Base-by-base conservation (phyloP, 345 rosid genomes). In the Brassica nigra region DNA sequence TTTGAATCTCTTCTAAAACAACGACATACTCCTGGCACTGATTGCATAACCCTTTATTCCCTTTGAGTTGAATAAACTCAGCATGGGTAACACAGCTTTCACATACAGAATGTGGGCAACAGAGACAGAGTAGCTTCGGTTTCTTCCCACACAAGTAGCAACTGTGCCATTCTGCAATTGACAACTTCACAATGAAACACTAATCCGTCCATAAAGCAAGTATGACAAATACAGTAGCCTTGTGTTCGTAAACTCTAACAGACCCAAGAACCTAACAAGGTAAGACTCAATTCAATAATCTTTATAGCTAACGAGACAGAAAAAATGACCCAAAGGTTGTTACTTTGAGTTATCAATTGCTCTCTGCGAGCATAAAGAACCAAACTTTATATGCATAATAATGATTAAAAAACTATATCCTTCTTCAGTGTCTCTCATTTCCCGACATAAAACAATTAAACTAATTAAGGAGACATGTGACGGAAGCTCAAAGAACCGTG, bases 81-180 rank as follows among this genome's bases (percentile, higher is more conserved):
- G 83, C 61, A 75, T 39, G 39, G 64, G 62, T 39, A 31, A 31
- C 33, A 75, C 83, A 80, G 55, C 63, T 63, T 70, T 70, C 72
- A 64, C 83, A 80, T 39, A 80, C 68, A 70, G 80, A 72, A 76
- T 63, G 31, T 12, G 80, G 68, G 63, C 83, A 80, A 70, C 80
- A 80, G 8, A 75, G 34, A 52, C 83, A 70, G 5, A 4, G 52
- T 3, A 64, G 76, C 69, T 70, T 80, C 9, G 83, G 68, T 57
- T 6, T 37, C 73, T 57, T 80, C 42, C 5, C 8, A 80, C 83
- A 80, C 73, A 80, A 6, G 57, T 80, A 80, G 80, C 83, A 80
- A 5, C 4, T 75, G 83, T 80, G 83, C 73, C 83, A 70, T 49
- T 23, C 83, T 80, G 83, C 70, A 70, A 64, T 42, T 52, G 18